phyloP scores from a whole-genome alignment of 2,329 filamentous ascomycete species.

The Arthrobotrys sinensis region DNA sequence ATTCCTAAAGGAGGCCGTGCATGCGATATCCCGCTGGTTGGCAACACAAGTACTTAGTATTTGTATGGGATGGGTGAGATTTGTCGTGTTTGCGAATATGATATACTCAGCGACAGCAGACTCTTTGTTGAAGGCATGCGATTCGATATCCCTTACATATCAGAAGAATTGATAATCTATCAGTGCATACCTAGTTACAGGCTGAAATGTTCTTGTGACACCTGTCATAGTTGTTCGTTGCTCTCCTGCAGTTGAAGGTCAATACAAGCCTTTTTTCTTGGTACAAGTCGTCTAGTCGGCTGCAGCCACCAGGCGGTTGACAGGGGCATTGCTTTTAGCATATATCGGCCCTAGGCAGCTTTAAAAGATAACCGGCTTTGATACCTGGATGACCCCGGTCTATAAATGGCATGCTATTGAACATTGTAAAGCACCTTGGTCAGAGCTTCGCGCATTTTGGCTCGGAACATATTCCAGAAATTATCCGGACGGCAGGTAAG shows the following conservation, averaged over 20 bases:
- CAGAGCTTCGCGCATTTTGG: conserved; percentile 15
- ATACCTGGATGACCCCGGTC: conserved; percentile 32
- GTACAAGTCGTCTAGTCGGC: conserved; percentile 46
- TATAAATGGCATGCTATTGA: conserved; percentile 25
- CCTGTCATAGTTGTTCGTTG: conserved; percentile 19
- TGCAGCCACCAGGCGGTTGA: conserved; percentile 50
- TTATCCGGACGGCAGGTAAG: conserved; percentile 53
- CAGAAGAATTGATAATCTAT: conserved; percentile 9
- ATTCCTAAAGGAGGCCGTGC: conserved; percentile 22
- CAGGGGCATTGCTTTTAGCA: conserved; percentile 50
- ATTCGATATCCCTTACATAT: conserved; percentile 7
- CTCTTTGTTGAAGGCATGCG: not conserved
- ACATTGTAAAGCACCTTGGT: conserved; percentile 15
- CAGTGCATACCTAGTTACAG: conserved; percentile 15
- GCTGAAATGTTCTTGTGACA: conserved; percentile 17
- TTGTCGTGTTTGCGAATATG: conserved; percentile 5
- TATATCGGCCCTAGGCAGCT: conserved; percentile 42
- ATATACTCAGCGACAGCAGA: not conserved
- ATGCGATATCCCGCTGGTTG: conserved; percentile 7
- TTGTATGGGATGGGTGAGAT: conserved; percentile 14
- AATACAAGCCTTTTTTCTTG: conserved; percentile 60
- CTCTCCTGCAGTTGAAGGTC: conserved; percentile 42
- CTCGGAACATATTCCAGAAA: conserved; percentile 32
- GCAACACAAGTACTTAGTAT: conserved; percentile 9
- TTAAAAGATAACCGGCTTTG: conserved; percentile 54